phyloP scores from a whole-genome alignment of 2,329 filamentous ascomycete species.

The Dactylellina cionopaga region DNA sequence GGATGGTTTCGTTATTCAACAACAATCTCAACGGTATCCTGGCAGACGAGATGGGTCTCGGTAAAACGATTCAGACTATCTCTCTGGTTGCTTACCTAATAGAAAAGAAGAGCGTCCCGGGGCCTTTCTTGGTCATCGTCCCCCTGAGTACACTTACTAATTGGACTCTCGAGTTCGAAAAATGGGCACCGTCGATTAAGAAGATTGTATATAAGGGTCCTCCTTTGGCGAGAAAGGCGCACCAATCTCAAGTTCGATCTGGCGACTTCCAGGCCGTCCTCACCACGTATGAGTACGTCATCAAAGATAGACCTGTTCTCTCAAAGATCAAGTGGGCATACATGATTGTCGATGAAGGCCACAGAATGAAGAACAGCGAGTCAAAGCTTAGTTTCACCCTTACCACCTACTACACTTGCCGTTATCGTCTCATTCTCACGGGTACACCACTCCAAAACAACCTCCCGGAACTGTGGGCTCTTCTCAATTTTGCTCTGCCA shows the following conservation, averaged over 20 bases:
- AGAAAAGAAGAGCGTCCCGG: conserved; percentile 89
- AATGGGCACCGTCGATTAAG: conserved; percentile 89
- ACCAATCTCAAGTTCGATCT: conserved; percentile 92
- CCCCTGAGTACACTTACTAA: conserved; percentile 96
- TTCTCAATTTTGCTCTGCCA: conserved; percentile 97
- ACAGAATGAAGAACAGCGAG: conserved; percentile 98
- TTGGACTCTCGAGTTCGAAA: conserved; percentile 98
- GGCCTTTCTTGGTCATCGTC: conserved; percentile 95
- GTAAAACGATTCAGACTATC: conserved; percentile 99
- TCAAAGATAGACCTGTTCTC: conserved; percentile 93
- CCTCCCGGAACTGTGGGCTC: conserved; percentile 91
- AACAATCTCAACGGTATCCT: conserved; percentile 99
- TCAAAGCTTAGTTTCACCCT: conserved; percentile 96
- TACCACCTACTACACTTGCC: conserved; percentile 91
- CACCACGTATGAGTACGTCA: conserved; percentile 99
- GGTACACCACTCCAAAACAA: conserved; percentile 98
- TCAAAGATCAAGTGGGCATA: conserved; percentile 99
- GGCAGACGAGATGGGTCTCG: conserved; percentile 99
- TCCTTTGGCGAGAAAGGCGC: conserved; percentile 84
- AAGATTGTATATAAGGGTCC: conserved; percentile 98
- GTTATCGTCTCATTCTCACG: conserved; percentile 95
- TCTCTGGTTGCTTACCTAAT: conserved; percentile 97
- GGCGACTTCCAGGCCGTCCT: conserved; percentile 95
- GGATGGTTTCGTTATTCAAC: conserved; percentile 99
- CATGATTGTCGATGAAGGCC: conserved; percentile 99